Evolutionary conservation across 176 grass and related monocot species (phyloP).

Genomic region (Rhipidocladum racemiflorum): DNA sequence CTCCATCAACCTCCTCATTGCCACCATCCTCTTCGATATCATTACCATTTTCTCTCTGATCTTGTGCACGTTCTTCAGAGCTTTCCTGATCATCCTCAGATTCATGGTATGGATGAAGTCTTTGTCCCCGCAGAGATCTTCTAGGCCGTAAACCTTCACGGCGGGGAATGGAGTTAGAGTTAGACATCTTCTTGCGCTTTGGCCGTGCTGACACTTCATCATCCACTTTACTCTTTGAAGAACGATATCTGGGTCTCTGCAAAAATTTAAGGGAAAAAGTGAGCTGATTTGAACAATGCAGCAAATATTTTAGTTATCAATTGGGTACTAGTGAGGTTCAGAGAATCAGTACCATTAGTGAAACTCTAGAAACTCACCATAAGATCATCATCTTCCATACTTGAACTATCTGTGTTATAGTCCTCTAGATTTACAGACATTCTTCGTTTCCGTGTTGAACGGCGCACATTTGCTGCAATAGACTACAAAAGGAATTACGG

Average conservation of each 20-base stretch:
- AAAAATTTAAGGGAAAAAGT: neutral
- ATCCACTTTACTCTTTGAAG: slow-evolving; percentile 79
- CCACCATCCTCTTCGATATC: slow-evolving; percentile 77
- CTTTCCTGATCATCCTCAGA: slow-evolving; percentile 82
- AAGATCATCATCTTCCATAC: slow-evolving; percentile 94
- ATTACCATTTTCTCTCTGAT: slow-evolving; percentile 82
- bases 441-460: slow-evolving; percentile 93
- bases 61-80: slow-evolving; percentile 58
- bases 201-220: slow-evolving; percentile 40
- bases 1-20: slow-evolving; percentile 71
- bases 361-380: slow-evolving; percentile 63
- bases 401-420: slow-evolving; percentile 83
- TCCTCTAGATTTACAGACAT: slow-evolving; percentile 85
- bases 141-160: slow-evolving; percentile 92
- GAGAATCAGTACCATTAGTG: slow-evolving; percentile 5
- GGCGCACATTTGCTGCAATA: slow-evolving; percentile 76
- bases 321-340: slow-evolving; percentile 4
- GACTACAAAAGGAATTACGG: slow-evolving; percentile 54
- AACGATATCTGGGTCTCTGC: slow-evolving; percentile 75
- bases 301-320: neutral
- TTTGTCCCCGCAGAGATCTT: slow-evolving; percentile 57
- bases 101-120: slow-evolving; percentile 62
- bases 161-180: slow-evolving; percentile 63
- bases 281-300: slow-evolving; percentile 4
- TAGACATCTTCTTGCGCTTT: slow-evolving; percentile 60